Base-by-base conservation (phyloP, 805 yeast species). In the Saturnispora saitoi region DNA sequence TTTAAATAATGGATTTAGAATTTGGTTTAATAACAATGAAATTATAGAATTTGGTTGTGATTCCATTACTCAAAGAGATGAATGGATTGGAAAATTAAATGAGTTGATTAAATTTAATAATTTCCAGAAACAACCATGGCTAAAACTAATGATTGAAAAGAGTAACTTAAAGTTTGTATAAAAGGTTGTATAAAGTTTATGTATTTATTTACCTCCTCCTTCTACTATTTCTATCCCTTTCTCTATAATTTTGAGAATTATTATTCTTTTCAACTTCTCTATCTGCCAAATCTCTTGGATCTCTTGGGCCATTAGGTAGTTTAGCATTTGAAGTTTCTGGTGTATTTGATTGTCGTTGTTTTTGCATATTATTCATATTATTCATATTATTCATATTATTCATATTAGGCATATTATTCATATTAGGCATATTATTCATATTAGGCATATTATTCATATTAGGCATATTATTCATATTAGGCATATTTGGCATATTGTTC, bases 21-120 rank as follows among this genome's bases (percentile, higher is more conserved):
- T 90, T 43, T 68, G 71, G 52, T 90, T 90, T 64, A 74, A 78
- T 38, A 85, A 90, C 60, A 90, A 87, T 4, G 97, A 90, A 64
- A 70, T 77, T 3, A 84, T 90, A 45, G 86, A 81, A 54, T 86
- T 91, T 63, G 86, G 86, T n/a, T 91, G 96, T 15, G 93, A 87
- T 47, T 77, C 81, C 40, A 72, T 69, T 42, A 70, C 63, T 15
- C 83, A 79, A 43, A 83, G 81, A 65, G 60, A 65, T 30, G 67
- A 69, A 47, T 91, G 97, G 98, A 75, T 83, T 46, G 56, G 64
- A 3, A 63, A 72, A 1, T 64, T 90, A 49, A 81, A 81, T 50
- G 69, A 70, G 43, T 75, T 83, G 17, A 73, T 83, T 11, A 70
- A 69, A 20, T 54, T 56, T 30, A 61, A 60, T 46, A 56, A 60